phyloP scores from a whole-genome alignment of 257 asterid genomes.

The Salvia hispanica region DNA sequence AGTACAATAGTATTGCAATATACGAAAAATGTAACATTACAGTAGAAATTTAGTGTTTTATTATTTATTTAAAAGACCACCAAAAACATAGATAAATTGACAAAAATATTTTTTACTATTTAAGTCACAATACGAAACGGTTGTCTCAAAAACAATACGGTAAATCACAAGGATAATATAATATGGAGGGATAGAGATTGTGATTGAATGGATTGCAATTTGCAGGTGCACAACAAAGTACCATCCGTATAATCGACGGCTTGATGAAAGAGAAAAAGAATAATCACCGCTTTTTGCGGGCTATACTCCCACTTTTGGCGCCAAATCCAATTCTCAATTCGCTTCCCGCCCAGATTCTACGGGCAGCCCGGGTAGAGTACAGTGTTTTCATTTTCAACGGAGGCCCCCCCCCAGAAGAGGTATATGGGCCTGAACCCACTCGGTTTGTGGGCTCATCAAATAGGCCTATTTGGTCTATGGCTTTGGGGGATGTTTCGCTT shows the following conservation, averaged over 20 bases:
- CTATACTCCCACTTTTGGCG: constrained; percentile 19
- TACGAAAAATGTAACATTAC: no score
- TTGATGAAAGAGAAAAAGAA: constrained; percentile 14
- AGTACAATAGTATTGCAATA: no score
- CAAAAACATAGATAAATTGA: no score
- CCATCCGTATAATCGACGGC: constrained; percentile 20
- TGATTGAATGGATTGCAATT: constrained; percentile 4
- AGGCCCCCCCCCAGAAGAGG: neutral
- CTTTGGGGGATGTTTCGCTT: constrained; percentile 21
- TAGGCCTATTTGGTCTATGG: constrained; percentile 8
- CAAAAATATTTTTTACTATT: no score
- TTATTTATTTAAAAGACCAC: no score
- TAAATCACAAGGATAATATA: no score
- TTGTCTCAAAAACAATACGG: no score
- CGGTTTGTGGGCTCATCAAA: neutral
- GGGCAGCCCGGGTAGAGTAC: constrained; percentile 37
- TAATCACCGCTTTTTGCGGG: constrained; percentile 28
- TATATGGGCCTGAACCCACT: constrained; percentile 29
- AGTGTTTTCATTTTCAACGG: no score
- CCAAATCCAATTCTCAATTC: constrained; percentile 13
- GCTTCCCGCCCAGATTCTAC: constrained; percentile 27
- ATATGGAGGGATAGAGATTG: neutral
- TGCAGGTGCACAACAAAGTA: constrained; percentile 9
- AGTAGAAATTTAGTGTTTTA: no score
- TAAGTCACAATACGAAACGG: no score